Conservation (phyloP, 371 early-diverging fungal genomes). For the Actinomortierella wolfii region DNA sequence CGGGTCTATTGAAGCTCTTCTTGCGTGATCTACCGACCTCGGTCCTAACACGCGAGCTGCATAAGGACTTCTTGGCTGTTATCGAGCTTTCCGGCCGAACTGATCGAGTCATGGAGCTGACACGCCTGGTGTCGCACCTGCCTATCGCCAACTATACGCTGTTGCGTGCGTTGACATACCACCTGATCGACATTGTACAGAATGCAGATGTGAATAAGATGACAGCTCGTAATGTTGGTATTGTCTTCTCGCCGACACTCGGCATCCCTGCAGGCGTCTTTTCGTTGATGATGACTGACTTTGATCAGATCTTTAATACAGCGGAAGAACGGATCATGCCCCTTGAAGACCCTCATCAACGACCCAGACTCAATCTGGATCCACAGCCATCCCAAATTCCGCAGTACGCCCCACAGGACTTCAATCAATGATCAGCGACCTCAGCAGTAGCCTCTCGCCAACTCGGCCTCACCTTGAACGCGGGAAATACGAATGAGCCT, state of each 20-base stretch:
- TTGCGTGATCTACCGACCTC: conserved; percentile 88
- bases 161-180: conserved; percentile 84
- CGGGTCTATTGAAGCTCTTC: conserved; percentile 92
- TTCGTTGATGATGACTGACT: conserved; percentile 85
- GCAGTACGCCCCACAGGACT: no score
- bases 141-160: conserved; percentile 90
- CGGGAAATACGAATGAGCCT: conserved; percentile 23
- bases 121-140: conserved; percentile 74
- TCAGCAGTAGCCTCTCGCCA: conserved; percentile 14
- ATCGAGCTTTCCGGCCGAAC: conserved; percentile 74
- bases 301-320: conserved; percentile 85
- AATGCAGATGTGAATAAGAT: conserved; percentile 87
- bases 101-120: conserved; percentile 77
- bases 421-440: not conserved
- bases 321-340: conserved; percentile 52
- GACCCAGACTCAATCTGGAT: no score
- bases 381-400: no score
- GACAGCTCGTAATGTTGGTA: conserved; percentile 92
- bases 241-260: conserved; percentile 93
- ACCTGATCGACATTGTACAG: conserved; percentile 87
- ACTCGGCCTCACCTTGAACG: conserved; percentile 22
- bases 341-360: conserved; percentile 16
- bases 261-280: conserved; percentile 92
- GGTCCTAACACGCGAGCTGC: conserved; percentile 80
- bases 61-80: conserved; percentile 77